Evolutionary conservation across 2,329 filamentous ascomycete species (phyloP).

Genomic region (Penicillium fuscoglaucum): DNA sequence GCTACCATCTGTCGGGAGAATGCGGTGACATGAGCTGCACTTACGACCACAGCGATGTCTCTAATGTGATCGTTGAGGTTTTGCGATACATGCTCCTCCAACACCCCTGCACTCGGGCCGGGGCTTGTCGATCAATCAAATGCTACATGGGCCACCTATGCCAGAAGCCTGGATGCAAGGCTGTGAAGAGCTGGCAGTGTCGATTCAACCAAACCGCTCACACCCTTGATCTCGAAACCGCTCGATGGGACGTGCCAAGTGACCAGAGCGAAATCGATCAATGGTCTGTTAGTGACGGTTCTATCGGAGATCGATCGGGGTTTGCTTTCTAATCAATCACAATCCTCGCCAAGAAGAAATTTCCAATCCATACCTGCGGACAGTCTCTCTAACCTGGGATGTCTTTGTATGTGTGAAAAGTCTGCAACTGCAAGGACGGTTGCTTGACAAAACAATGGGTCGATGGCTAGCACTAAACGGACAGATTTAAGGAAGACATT

Average conservation of each 20-base stretch:
- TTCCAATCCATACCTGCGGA: constrained; percentile 7
- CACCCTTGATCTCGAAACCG: constrained; percentile 26
- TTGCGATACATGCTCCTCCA: constrained; percentile 49
- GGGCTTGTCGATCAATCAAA: constrained; percentile 44
- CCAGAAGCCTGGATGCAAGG: constrained; percentile 36
- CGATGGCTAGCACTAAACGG: neutral
- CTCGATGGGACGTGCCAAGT: constrained; percentile 27
- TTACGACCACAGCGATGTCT: constrained; percentile 51
- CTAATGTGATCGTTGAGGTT: constrained; percentile 40
- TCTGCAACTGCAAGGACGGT: neutral
- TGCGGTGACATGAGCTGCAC: constrained; percentile 43
- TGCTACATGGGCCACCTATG: constrained; percentile 51
- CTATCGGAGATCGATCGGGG: constrained; percentile 12
- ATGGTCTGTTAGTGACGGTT: constrained; percentile 21
- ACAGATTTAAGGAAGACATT: neutral
- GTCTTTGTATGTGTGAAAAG: constrained; percentile 15
- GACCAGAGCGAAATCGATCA: constrained; percentile 20
- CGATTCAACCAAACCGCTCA: constrained; percentile 32
- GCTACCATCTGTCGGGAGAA: constrained; percentile 45
- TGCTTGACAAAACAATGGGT: neutral
- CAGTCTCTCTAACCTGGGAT: neutral
- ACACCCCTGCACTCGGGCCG: constrained; percentile 44
- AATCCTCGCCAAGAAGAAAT: neutral
- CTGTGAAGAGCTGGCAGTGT: constrained; percentile 32
- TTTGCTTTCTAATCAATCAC: constrained; percentile 5